phyloP scores from a whole-genome alignment of 768 basidiomycete genomes.

The Trichaptum fuscoviolaceum region DNA sequence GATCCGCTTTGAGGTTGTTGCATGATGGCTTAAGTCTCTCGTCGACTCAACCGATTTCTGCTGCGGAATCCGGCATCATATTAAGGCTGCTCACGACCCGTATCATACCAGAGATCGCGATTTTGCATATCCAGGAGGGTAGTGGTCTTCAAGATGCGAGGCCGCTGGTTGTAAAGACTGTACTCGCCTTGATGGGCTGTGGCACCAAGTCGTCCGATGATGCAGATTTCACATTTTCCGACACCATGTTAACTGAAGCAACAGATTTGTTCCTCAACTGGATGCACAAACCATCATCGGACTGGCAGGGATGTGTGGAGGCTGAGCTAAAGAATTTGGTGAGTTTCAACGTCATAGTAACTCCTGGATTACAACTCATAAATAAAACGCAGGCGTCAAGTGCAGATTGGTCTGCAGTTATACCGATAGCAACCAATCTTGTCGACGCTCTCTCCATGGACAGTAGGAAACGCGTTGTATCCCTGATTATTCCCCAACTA shows the following conservation, averaged over 20 bases:
- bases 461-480: constrained; percentile 23
- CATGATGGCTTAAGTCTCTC: constrained; percentile 7
- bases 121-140: constrained; percentile 20
- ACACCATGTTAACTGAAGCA: neutral
- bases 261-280: neutral
- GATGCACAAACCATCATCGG: neutral
- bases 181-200: neutral
- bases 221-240: neutral
- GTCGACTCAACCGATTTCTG: constrained; percentile 12
- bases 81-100: constrained; percentile 37
- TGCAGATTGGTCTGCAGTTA: constrained; percentile 15
- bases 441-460: constrained; percentile 22
- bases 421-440: constrained; percentile 5
- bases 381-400: constrained; percentile 2
- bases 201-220: neutral
- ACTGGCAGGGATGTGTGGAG: constrained; percentile 41
- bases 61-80: constrained; percentile 27
- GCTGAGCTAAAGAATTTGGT: constrained; percentile 37
- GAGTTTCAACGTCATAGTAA: constrained; percentile 14
- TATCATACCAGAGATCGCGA: constrained; percentile 44
- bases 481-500: constrained; percentile 5
- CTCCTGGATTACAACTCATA: neutral
- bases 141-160: neutral
- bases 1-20: constrained; percentile 27
- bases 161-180: neutral